Percentiles rank a stretch among this genome's conserved stretches.
phyloP scores from a whole-genome alignment of 495 filamentous ascomycete species.

The Penicillium atrosanguineum region DNA sequence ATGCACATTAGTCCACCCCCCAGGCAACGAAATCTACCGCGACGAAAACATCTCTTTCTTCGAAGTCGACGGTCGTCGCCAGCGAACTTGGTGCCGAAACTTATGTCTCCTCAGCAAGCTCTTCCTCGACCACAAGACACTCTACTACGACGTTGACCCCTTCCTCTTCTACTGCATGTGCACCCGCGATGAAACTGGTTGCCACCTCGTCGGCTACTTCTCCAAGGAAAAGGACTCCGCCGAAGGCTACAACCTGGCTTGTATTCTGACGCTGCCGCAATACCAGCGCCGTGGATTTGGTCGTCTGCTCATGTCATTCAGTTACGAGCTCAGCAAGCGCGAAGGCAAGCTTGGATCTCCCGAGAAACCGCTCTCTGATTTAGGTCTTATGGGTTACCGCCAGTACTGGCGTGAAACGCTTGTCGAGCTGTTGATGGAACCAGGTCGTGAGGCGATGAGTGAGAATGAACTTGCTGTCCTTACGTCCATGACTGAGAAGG shows the following conservation, averaged over 20 bases:
- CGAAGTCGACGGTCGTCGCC: conserved; percentile 93
- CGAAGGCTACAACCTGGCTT: conserved; percentile 95
- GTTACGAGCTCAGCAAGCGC: conserved; percentile 93
- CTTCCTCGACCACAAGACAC: conserved; percentile 97
- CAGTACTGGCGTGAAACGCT: conserved; percentile 97
- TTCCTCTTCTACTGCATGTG: conserved; percentile 99
- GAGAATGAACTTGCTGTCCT: conserved; percentile 74
- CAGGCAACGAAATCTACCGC: conserved; percentile 97
- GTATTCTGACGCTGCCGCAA: conserved; percentile 93
- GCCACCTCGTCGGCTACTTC: conserved; percentile 94
- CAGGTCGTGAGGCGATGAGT: conserved; percentile 59
- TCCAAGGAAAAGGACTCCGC: conserved; percentile 97
- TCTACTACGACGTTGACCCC: conserved; percentile 99
- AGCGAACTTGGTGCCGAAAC: conserved; percentile 95
- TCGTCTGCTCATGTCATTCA: conserved; percentile 91
- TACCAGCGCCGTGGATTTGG: conserved; percentile 95
- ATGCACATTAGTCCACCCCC: conserved; percentile 88
- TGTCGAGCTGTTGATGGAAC: conserved; percentile 72
- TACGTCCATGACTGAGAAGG: conserved; percentile 92
- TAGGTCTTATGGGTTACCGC: conserved; percentile 87
- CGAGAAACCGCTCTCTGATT: conserved; percentile 92
- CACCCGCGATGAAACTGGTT: conserved; percentile 78
- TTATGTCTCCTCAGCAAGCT: conserved; percentile 91
- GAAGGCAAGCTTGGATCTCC: conserved; percentile 93
- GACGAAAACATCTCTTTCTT: conserved; percentile 95